phyloP scores from a whole-genome alignment of 2,329 filamentous ascomycete species.

The Escovopsis sp. region DNA sequence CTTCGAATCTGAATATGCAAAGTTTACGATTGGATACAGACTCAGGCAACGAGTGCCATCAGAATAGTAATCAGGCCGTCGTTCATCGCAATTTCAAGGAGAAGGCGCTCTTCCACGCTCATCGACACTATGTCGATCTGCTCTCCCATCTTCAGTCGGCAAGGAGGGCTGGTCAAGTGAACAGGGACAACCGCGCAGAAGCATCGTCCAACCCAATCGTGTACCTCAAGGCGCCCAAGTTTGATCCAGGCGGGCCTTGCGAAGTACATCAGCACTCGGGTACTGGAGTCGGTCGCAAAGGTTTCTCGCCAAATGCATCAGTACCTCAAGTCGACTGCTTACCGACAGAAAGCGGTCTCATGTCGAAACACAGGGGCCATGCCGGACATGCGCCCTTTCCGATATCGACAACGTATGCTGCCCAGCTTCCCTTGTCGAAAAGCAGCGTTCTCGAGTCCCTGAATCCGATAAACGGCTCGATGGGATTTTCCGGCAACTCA shows the following conservation, averaged over 20 bases:
- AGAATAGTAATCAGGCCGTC: not conserved
- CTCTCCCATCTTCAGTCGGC: conserved; percentile 48
- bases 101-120: conserved; percentile 53
- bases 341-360: too few species aligned
- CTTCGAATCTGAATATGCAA: not conserved
- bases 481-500: conserved; percentile 7
- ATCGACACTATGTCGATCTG: conserved; percentile 58
- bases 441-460: not conserved
- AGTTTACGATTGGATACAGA: not conserved
- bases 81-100: conserved; percentile 42
- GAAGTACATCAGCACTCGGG: not conserved
- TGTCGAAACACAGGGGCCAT: not conserved
- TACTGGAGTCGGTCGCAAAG: not conserved
- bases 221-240: conserved; percentile 38
- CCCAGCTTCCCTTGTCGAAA: too few species aligned
- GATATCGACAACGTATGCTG: too few species aligned
- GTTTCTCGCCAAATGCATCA: too few species aligned
- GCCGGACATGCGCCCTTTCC: not conserved
- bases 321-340: too few species aligned
- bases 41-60: not conserved
- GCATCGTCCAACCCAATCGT: conserved; percentile 35
- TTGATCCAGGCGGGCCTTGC: conserved; percentile 1
- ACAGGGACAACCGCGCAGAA: conserved; percentile 22
- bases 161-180: conserved; percentile 32
- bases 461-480: conserved; percentile 5